Base-by-base conservation (phyloP, 306 rosid species). In the Fragaria iinumae region DNA sequence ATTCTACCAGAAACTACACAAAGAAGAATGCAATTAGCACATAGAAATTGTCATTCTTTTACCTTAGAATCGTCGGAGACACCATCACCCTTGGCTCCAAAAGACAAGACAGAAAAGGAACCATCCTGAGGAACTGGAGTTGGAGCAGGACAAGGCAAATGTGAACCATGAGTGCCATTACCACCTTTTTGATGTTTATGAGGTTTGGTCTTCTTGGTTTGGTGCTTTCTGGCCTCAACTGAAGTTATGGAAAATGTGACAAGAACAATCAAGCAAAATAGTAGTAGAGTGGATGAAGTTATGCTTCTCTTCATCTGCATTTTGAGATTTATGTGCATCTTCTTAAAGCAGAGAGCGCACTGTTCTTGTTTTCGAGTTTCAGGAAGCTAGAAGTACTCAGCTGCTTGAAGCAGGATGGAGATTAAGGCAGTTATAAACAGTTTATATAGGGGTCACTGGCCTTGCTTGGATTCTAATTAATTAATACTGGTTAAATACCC, bases 1-100 rank as follows among this genome's bases (percentile, higher is more conserved):
- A 53, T 11, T 23, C 43, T 39, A 52, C 32, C 17, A 66, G 14
- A 43, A 8, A 17, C 45, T 13, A 9, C 70, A 62, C 25, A 62
- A 29, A 44, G 59, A 53, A 74, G 29, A 52, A 52, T 66, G 73
- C 69, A 73, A 55, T 53, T 41, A 23, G 36, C 11, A 27, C 47
- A 14, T 36, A 14, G 5, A 38, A 25, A 52, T 48, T 4, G 12
- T 7, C 1, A 29, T 59, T 21, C 67, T 73, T 16, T 32, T 62
- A 93, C 98, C 94, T 88, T 39, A 49, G 98, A 89, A 83, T 93
- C 98, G 81, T 93, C 94, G 67, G 83, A 91, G 78, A 89, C 71
- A 76, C 93, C 97, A 75, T 89, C 87, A 0, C 96, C 97, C 80
- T 89, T 90, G 39, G 98, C 98, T 25, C 96, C 97, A 45, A 87